phyloP scores from a whole-genome alignment of 1,139 yeast species.

The Pichia sp. region DNA sequence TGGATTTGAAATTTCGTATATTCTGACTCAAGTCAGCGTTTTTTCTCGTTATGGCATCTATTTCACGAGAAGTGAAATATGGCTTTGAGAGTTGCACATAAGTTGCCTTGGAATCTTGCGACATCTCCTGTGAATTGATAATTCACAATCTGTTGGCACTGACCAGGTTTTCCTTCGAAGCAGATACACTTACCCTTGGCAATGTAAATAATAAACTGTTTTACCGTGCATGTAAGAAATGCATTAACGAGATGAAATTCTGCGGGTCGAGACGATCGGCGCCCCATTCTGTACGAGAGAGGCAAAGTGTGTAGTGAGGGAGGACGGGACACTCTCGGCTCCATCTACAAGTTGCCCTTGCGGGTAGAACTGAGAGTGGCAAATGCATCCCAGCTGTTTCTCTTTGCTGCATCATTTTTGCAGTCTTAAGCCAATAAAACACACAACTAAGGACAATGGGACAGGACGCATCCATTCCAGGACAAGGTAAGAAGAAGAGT shows the following conservation, averaged over 20 bases:
- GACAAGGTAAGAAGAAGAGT: conserved; percentile 27
- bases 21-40: conserved; percentile 41
- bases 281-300: neutral
- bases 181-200: neutral
- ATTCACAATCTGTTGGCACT: too few species aligned
- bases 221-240: neutral
- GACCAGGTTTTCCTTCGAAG: neutral
- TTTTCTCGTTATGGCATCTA: conserved; percentile 47
- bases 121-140: neutral
- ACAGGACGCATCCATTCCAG: conserved; percentile 34
- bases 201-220: too few species aligned
- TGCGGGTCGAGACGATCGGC: conserved; percentile 2
- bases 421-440: neutral
- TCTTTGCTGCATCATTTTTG: too few species aligned
- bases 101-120: conserved; percentile 4
- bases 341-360: neutral
- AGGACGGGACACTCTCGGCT: neutral
- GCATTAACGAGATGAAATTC: neutral
- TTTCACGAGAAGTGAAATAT: conserved; percentile 53
- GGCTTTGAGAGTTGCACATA: conserved; percentile 58
- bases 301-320: neutral
- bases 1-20: conserved; percentile 41
- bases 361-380: neutral
- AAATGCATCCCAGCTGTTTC: neutral
- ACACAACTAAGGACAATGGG: conserved; percentile 24